Evolutionary conservation across 441 rosid species (phyloP).

Genomic region (Corymbia citriodora): DNA sequence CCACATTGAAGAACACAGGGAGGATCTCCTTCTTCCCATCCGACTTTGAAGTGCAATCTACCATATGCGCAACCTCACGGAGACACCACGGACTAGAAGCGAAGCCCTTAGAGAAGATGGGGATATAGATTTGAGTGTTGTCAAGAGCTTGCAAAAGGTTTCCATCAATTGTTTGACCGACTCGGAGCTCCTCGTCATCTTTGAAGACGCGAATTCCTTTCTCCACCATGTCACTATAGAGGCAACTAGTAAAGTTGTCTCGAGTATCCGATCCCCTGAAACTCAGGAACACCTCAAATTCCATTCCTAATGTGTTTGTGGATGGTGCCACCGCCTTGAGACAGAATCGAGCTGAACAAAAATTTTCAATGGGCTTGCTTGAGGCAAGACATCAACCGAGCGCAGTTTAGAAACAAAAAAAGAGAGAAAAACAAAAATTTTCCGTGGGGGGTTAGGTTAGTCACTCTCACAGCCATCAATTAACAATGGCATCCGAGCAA

Average conservation of each 20-base stretch:
- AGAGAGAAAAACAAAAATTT: background rate
- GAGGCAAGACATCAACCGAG: background rate
- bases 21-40: background rate
- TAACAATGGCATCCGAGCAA: background rate
- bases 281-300: background rate
- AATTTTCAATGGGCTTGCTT: too few species aligned
- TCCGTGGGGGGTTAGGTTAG: too few species aligned
- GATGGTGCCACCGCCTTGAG: background rate
- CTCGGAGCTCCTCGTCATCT: fast-evolving
- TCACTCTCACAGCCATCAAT: background rate
- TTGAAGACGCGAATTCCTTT: background rate
- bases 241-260: background rate
- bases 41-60: background rate
- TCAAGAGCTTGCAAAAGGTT: background rate
- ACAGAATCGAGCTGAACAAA: background rate
- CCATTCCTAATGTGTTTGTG: background rate
- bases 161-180: fast-evolving
- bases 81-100: background rate
- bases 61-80: background rate
- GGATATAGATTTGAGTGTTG: background rate
- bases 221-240: background rate
- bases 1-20: fast-evolving
- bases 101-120: background rate
- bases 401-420: background rate
- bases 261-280: background rate